Evolutionary conservation across 108 stramenopile genomes (phyloP).

Genomic region (Fragilaria radians): DNA sequence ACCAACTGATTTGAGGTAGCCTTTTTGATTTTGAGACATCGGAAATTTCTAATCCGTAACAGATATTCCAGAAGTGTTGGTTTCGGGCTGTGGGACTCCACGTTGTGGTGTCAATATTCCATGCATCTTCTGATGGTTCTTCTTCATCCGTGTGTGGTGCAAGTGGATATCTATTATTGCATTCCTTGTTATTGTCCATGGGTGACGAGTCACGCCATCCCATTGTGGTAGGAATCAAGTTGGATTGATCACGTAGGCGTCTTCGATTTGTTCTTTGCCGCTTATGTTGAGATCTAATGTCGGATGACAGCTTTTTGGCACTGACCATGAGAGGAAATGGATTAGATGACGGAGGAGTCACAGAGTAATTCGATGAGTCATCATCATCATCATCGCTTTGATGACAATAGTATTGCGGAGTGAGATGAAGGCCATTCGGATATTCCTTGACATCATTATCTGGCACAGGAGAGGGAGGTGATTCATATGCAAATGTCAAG

Average conservation of each 20-base stretch:
- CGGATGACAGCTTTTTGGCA: background rate
- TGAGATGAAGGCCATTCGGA: background rate
- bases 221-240: background rate
- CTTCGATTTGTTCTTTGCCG: background rate
- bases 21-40: background rate
- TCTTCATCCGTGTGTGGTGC: background rate
- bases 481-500: too few species aligned
- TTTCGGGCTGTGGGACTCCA: background rate
- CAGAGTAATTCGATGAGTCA: background rate
- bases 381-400: background rate
- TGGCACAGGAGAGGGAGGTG: background rate
- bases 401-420: background rate
- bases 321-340: background rate
- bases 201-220: background rate
- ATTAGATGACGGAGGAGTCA: background rate
- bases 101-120: background rate
- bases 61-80: background rate
- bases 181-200: background rate
- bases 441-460: background rate
- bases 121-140: background rate
- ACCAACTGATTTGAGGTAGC: background rate
- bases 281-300: background rate
- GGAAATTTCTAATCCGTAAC: background rate
- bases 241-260: background rate
- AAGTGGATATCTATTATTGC: background rate